Evolutionary conservation across 169 alveolate species (phyloP).

Genomic region (Eimeria falciformis): DNA sequence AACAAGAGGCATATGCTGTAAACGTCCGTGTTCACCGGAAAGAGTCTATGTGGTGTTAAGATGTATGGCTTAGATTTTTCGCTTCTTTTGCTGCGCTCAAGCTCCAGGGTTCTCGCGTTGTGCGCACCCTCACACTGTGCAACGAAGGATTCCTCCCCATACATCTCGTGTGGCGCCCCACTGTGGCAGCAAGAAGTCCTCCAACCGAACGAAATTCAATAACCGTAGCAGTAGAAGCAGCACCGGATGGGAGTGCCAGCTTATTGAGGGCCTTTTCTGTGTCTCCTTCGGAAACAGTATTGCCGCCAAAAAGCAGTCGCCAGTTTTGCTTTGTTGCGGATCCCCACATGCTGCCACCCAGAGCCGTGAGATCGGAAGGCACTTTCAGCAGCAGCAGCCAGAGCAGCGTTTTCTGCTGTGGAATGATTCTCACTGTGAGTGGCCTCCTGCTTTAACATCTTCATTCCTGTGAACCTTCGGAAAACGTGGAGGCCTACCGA

Average conservation of each 20-base stretch:
- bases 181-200: not conserved
- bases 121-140: constrained; percentile 42
- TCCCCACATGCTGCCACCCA: constrained; percentile 33
- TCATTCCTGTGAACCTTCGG: too few relatives aligned
- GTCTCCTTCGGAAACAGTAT: constrained; percentile 17
- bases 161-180: constrained; percentile 31
- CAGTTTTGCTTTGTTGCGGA: constrained; percentile 18
- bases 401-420: not conserved
- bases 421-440: constrained; percentile 10
- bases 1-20: too few relatives aligned
- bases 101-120: constrained; percentile 23
- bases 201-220: not conserved
- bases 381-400: constrained; percentile 13
- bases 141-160: constrained; percentile 66
- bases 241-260: not conserved
- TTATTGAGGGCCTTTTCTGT: constrained; percentile 7
- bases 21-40: too few relatives aligned
- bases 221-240: not conserved
- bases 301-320: not conserved
- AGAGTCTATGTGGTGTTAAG: too few relatives aligned
- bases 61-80: not conserved
- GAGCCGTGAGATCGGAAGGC: constrained; percentile 2
- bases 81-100: not conserved
- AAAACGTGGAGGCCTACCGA: too few relatives aligned
- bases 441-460: too few relatives aligned